Evolutionary conservation across 495 filamentous ascomycete genomes (phyloP), one percentile per base, ranked within the genome.

Genomic region (Coniosporium apollinis): DNA sequence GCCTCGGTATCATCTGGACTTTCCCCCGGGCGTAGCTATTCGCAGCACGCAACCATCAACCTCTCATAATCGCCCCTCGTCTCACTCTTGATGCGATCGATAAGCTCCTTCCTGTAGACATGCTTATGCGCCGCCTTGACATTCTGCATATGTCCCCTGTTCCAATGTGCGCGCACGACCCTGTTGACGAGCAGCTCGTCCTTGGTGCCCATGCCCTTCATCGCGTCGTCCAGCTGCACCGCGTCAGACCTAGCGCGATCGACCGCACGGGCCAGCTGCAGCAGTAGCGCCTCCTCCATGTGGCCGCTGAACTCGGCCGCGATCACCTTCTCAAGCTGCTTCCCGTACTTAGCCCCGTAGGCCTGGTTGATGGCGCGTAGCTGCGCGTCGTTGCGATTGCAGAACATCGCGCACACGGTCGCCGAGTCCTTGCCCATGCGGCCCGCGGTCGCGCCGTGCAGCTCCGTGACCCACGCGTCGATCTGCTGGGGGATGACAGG

Each of bases 231-330:
- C 10, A 96, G 61, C 5, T 76, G 57, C 17, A 66, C 61, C 0
- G 89, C 87, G 47, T 93, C 86, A 29, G 79, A 70, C 67, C 77
- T 75, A 16, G 79, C 80, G 33, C 76, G 78, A 47, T 96, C 82
- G 8, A 70, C 57, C 4, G 79, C 89, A 0, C 70, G 65, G n/a
- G 68, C 68, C 3, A 94, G 58, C 56, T 92, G 82, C 35, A 69
- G 71, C 26, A 85, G 53, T n/a, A 94, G 57, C 0, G 83, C 84
- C 18, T 79, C 67, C 56, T 86, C 69, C 83, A 94, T 94, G 47
- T 96, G 87, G 0, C 86, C 87, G 1, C 75, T 77, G 57, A 94
- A 92, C 49, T 89, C 76, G 59, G 67, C 76, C 34, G 68, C 64
- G 28, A 94, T 67, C 34, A 82, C 73, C 19, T 72, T 70, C 36